phyloP scores from a whole-genome alignment of 2,329 filamentous ascomycete species.

The Tympanopsis confertula region DNA sequence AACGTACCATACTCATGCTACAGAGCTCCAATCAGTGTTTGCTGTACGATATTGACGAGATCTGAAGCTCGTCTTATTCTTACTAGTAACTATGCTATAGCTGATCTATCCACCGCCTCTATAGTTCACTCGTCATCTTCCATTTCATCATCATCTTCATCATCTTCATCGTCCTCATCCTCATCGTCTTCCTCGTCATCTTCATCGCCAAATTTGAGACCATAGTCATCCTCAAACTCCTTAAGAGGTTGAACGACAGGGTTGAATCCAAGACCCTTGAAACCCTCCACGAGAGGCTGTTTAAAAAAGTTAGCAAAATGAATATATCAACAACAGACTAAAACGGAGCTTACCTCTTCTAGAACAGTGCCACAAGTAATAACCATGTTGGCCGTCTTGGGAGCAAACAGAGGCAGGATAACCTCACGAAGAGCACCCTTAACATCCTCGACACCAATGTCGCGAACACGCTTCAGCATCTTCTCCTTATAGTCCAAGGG shows the following conservation, averaged over 20 bases:
- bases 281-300: conserved; percentile 64
- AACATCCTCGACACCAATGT: conserved; percentile 67
- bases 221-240: conserved; percentile 83
- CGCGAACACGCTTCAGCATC: conserved; percentile 65
- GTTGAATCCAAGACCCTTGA: conserved; percentile 67
- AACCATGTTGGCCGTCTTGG: conserved; percentile 71
- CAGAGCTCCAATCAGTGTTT: too few relatives aligned
- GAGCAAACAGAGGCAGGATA: conserved; percentile 69
- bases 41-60: too few relatives aligned
- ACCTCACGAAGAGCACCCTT: conserved; percentile 62
- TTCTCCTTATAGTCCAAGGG: conserved; percentile 67
- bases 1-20: too few relatives aligned
- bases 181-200: conserved; percentile 47
- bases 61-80: too few relatives aligned
- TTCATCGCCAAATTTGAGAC: conserved; percentile 52
- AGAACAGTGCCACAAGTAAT: conserved; percentile 80
- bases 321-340: conserved; percentile 6
- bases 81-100: too few relatives aligned
- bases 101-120: too few relatives aligned
- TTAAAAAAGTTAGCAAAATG: conserved; percentile 8
- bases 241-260: conserved; percentile 63
- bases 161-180: conserved; percentile 42
- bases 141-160: conserved; percentile 30
- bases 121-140: conserved; percentile 34
- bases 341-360: conserved; percentile 55